Percentiles rank a stretch among this genome's conserved stretches.
Evolutionary conservation across 208 protist species (phyloP).

Genomic region (Herpetomonas samuelpessoai): DNA sequence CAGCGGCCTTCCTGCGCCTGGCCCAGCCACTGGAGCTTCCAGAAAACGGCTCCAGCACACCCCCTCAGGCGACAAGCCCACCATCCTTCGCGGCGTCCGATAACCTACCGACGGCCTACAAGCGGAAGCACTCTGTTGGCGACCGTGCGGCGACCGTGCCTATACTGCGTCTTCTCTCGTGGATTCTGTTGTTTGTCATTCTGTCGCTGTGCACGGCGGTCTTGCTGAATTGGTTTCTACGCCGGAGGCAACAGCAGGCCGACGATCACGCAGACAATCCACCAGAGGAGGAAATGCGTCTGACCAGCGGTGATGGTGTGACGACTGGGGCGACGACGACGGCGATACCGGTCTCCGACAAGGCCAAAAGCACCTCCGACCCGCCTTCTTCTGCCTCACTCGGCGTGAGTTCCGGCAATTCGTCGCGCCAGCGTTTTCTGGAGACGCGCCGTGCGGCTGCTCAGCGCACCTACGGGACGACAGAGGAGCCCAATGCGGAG

Average conservation of each 20-base stretch:
- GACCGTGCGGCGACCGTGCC: conserved; percentile 20
- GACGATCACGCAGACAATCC: conserved; percentile 9
- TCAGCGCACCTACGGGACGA: conserved; percentile 25
- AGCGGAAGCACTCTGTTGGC: conserved; percentile 12
- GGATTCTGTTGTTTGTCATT: conserved; percentile 34
- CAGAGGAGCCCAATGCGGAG: too few species aligned
- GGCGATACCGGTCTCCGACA: neutral
- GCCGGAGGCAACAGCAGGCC: conserved; percentile 17
- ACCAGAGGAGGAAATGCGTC: conserved; percentile 20
- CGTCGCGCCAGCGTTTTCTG: conserved; percentile 68
- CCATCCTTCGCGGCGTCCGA: neutral
- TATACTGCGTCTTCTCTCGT: conserved; percentile 23
- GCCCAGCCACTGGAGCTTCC: too few species aligned
- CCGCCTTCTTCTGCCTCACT: conserved; percentile 8
- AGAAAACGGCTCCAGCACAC: too few species aligned
- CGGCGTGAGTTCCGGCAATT: conserved; percentile 27
- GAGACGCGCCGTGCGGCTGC: conserved; percentile 43
- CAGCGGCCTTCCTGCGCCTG: too few species aligned
- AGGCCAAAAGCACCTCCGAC: conserved; percentile 1
- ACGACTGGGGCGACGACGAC: conserved; percentile 3
- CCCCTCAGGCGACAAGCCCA: too few species aligned
- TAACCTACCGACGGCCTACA: neutral
- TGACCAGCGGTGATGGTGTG: neutral
- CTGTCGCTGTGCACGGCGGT: conserved; percentile 34
- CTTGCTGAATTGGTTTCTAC: conserved; percentile 50